Evolutionary conservation across 2,329 filamentous ascomycete species (phyloP).

Genomic region (Diplodia corticola): DNA sequence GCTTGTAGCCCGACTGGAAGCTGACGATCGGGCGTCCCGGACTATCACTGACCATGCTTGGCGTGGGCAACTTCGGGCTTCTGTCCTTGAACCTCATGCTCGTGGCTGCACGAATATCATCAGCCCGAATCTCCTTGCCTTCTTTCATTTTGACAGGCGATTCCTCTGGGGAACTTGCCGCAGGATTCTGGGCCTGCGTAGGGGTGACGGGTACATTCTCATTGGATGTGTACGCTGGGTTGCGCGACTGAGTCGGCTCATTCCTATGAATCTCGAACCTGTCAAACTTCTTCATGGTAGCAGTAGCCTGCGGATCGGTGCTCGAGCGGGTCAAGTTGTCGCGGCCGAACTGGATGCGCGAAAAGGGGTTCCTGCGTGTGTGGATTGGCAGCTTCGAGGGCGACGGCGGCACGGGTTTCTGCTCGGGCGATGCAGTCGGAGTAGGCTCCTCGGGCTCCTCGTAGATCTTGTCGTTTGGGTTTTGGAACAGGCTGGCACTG

Average conservation of each 20-base stretch:
- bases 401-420: conserved; percentile 27
- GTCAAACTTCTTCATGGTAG: conserved; percentile 42
- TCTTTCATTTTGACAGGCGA: conserved; percentile 63
- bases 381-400: conserved; percentile 25
- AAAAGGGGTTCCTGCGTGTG: conserved; percentile 65
- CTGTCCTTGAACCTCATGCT: conserved; percentile 86
- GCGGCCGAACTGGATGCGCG: conserved; percentile 58
- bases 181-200: conserved; percentile 8
- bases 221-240: conserved; percentile 75
- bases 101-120: conserved; percentile 87
- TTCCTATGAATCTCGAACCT: conserved; percentile 79
- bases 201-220: conserved; percentile 22
- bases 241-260: conserved; percentile 77
- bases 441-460: conserved; percentile 69
- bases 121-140: conserved; percentile 77
- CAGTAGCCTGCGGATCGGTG: conserved; percentile 46
- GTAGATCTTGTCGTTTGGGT: conserved; percentile 78
- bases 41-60: conserved; percentile 85
- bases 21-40: conserved; percentile 94
- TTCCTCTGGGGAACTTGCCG: conserved; percentile 31
- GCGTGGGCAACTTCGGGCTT: conserved; percentile 82
- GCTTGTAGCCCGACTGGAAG: conserved; percentile 84
- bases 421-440: conserved; percentile 29
- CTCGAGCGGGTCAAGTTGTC: conserved; percentile 47
- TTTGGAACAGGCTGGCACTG: conserved; percentile 68